Percentiles rank a stretch among this genome's conserved stretches.
Evolutionary conservation across 2,329 filamentous ascomycete species (phyloP).

Genomic region (Diaporthe vaccinii): DNA sequence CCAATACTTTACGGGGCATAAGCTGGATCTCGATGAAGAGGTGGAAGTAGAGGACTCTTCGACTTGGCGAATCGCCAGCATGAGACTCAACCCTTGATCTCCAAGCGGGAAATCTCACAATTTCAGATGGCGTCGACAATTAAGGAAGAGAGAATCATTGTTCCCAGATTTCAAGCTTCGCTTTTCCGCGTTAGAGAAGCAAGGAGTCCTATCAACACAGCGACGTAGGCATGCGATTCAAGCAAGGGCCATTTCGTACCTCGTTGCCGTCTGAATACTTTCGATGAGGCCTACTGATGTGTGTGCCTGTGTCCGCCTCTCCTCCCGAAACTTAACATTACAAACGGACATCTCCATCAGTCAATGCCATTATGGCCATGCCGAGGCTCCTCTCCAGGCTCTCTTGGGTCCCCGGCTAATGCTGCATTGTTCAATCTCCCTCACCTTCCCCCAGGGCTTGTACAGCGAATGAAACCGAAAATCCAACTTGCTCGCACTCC

Average conservation of each 20-base stretch:
- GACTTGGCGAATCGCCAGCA: constrained; percentile 1
- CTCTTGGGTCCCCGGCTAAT: background rate
- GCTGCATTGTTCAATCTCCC: too few species aligned
- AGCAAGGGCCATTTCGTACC: background rate
- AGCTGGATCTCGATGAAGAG: background rate
- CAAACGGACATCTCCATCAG: too few species aligned
- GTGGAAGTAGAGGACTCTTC: constrained; percentile 8
- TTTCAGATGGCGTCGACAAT: background rate
- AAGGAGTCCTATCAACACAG: background rate
- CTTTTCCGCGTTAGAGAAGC: background rate
- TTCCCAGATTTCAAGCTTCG: background rate
- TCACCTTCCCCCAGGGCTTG: background rate
- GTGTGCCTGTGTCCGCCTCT: background rate
- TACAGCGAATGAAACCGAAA: too few species aligned
- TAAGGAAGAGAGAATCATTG: background rate
- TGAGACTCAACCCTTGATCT: background rate
- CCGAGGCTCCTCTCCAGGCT: background rate
- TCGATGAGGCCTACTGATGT: background rate
- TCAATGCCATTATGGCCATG: background rate
- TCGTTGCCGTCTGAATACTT: background rate
- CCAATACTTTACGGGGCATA: background rate
- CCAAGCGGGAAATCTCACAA: background rate
- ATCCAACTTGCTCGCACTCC: too few species aligned
- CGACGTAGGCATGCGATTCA: background rate
- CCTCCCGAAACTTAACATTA: background rate